Evolutionary conservation across 73 alveolate species (phyloP).

Genomic region (Paraurostyla sp.): DNA sequence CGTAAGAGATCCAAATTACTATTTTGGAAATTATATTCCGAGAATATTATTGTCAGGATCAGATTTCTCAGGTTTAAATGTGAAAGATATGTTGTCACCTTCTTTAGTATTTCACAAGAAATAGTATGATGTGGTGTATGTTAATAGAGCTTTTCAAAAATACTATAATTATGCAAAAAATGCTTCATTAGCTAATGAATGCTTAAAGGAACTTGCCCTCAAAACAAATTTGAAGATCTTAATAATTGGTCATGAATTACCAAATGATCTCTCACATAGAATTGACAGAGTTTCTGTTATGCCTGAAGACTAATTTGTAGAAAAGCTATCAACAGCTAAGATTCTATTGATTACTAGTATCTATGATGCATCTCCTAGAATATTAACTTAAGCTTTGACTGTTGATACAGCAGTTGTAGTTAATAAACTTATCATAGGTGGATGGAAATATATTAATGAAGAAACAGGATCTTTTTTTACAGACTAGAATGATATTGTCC

Average conservation of each 20-base stretch:
- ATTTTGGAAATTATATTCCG: not conserved
- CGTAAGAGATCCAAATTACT: not conserved
- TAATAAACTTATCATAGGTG: constrained; percentile 12
- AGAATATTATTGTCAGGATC: constrained; percentile 1
- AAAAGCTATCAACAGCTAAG: not conserved
- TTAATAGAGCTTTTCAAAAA: too few species aligned
- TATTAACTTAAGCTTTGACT: constrained; percentile 7
- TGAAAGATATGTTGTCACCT: too few species aligned
- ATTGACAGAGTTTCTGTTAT: too few species aligned
- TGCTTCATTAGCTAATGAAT: too few species aligned
- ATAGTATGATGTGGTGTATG: too few species aligned
- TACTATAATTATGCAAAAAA: too few species aligned
- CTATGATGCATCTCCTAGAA: constrained; percentile 50
- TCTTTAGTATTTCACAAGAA: too few species aligned
- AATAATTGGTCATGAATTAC: too few species aligned
- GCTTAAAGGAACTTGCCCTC: too few species aligned
- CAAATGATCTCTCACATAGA: too few species aligned
- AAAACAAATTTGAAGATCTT: too few species aligned
- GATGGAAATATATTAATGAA: not conserved
- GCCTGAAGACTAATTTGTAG: not conserved
- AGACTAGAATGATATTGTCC: not conserved
- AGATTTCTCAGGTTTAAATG: not conserved
- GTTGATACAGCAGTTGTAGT: not conserved
- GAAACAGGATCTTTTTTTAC: not conserved
- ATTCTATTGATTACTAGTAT: not conserved